Conservation (phyloP, 1,139 yeast species). For the Geotrichum citri-aurantii region DNA sequence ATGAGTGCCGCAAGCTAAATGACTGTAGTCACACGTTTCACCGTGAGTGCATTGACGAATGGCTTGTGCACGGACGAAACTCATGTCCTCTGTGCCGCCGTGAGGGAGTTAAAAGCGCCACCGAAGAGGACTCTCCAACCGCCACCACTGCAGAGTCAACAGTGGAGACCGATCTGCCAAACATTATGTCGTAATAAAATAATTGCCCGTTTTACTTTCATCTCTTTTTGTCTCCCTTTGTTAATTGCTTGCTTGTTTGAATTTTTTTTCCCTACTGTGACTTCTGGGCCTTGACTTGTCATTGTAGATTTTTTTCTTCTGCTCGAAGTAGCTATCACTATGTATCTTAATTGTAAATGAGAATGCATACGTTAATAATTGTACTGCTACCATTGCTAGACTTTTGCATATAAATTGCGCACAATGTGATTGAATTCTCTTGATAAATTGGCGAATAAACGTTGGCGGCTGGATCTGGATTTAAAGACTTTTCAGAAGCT, state of each 20-base stretch:
- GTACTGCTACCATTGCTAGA: no score
- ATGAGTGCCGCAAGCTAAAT: conserved; percentile 41
- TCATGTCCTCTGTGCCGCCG: conserved; percentile 55
- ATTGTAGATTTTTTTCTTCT: no score
- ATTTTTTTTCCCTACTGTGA: not conserved
- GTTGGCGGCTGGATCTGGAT: no score
- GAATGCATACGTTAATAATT: no score
- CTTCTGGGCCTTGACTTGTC: no score
- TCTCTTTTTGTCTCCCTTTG: no score
- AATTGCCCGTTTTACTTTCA: not conserved
- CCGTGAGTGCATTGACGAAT: conserved; percentile 48
- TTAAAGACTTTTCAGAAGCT: no score
- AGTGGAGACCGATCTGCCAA: not conserved
- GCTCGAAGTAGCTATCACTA: no score
- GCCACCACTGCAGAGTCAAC: not conserved
- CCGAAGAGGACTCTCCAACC: not conserved
- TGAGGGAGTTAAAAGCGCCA: conserved; percentile 37
- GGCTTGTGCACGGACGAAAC: conserved; percentile 52
- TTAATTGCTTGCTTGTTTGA: not conserved
- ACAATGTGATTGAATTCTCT: no score
- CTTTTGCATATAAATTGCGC: no score
- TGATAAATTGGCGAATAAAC: no score
- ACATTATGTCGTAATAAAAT: not conserved
- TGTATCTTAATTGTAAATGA: no score
- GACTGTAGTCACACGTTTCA: conserved; percentile 49